Base-by-base conservation (phyloP, 176 grass and related monocot genomes). In the Oryza meyeriana region DNA sequence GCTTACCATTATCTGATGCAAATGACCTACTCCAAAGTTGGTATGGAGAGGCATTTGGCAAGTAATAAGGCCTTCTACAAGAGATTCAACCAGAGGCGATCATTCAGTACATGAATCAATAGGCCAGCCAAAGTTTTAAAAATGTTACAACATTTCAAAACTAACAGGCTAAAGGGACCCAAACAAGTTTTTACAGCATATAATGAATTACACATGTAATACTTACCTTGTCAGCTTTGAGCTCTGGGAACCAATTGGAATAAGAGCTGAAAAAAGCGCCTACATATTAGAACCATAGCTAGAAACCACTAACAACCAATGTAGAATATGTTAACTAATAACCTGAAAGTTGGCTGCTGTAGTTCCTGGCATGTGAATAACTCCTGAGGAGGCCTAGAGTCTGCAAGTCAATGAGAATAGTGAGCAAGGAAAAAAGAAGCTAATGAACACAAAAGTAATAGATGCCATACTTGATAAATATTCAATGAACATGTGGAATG, bases 1-100 rank as follows among this genome's bases (percentile, higher is more conserved):
- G 31, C 80, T 89, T 93, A 99, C 96, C 93, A 62, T 30, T 86
- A 33, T 99, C 96, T 62, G 96, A 99, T 86, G 96, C 80, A 83
- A 94, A 99, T 59, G 80, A 84, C 41, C 96, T 91, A 74, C 93
- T 95, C 90, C 91, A 99, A 22, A 87, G 71, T 86, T 88, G 82
- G 80, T 94, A 99, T 13, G 85, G 83, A 85, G 90, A 92, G 22
- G 77, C 66, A 82, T 88, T 90, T 33, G 89, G 83, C 79, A 94
- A 71, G 66, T 90, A 88, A 72, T 61, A 69, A 30, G 29, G 12
- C 22, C 74, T 79, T 82, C 88, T 90, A 32, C 3, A 69, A 69
- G 41, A 69, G 41, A 74, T 79, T 50, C 69, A 83, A 79, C 80
- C 32, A 79, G 14, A 47, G 26, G 10, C 18, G 4, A 35, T 10